Base-by-base conservation (phyloP, 2,329 filamentous ascomycete genomes). In the Cadophora gregata region DNA sequence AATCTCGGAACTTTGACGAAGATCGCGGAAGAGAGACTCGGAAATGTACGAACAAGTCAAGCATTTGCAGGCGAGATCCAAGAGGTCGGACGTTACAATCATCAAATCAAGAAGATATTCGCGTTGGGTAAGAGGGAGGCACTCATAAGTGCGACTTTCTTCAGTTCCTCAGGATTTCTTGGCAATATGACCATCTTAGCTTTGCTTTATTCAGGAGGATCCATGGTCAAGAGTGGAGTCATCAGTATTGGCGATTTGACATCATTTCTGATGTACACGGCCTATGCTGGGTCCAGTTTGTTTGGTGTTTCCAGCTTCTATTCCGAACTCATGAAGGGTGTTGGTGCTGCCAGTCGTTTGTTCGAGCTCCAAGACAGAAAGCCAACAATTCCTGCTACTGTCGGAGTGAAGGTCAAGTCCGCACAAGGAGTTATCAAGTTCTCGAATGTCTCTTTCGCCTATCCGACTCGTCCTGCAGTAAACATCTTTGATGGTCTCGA, bases 191-290 rank as follows among this genome's bases (percentile, higher is more conserved):
- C 96, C 0, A 95, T 99, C 70, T 82, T 99, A 64, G 91, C 92
- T 14, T 88, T 99, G 76, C 85, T 99, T 0, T 92, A 97, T 75
- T 92, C 95, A 36, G 96, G 96, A 70, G 93, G 96, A 64, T 90
- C 90, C 68, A 93, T 97, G 81, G 96, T 99, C 36, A 90, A 93
- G 73, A 88, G 87, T 12, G 96, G 96, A 1, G 84, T 89, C 50
- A 96, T 99, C 82, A 93, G 88, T 8, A 89, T 98, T 58, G 96
- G 96, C 73, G 95, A 99, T 71, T 81, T 99, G 51, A 96, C 96
- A 0, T 97, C 93, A 0, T 99, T 99, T 80, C 86, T 99, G 81
- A 98, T 99, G 95, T 99, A 98, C 79, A 97, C 94, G 3, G 95
- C 93, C 3, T 98, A 89, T 78, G 87, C 88, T 7, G 88, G 88